These are phyloP conservation scores for Brassica juncea DNA, from an alignment of 345 rosid species.

Conservation along the genomic window DNA sequence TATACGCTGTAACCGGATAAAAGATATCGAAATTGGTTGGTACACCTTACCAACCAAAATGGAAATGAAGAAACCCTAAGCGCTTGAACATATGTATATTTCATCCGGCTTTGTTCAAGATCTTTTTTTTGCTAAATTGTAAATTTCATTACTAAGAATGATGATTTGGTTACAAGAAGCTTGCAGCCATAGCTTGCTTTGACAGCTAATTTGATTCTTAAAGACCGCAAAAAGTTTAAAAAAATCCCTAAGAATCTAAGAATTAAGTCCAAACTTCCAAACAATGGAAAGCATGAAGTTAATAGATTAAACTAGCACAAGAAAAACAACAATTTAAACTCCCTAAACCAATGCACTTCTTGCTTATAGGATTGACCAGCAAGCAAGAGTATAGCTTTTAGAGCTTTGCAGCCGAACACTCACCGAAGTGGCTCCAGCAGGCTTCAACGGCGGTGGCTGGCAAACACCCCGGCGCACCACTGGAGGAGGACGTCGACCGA, in stretches of 20 bases:
- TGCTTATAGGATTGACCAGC: not conserved
- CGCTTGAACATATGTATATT: too few species aligned
- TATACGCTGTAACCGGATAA: too few species aligned
- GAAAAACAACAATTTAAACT: too few species aligned
- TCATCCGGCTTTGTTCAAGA: too few species aligned
- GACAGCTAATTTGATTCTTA: not conserved
- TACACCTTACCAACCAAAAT: too few species aligned
- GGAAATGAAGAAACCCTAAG: too few species aligned
- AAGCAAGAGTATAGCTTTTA: not conserved
- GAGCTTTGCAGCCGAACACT: not conserved
- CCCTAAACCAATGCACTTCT: not conserved
- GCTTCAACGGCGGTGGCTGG: not conserved
- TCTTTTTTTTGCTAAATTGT: not conserved
- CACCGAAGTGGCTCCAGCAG: not conserved
- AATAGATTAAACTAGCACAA: not conserved
- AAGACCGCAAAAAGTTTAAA: not conserved
- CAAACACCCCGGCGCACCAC: not conserved
- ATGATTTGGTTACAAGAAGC: not conserved
- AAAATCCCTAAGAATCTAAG: not conserved
- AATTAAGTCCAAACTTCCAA: not conserved
- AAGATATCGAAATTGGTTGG: too few species aligned
- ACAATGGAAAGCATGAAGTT: not conserved
- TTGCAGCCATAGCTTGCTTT: not conserved
- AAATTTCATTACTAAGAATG: not conserved
- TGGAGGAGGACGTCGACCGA: not conserved